Conservation (phyloP, 1,139 yeast genomes). For the Lodderomyces parapsilosis region DNA sequence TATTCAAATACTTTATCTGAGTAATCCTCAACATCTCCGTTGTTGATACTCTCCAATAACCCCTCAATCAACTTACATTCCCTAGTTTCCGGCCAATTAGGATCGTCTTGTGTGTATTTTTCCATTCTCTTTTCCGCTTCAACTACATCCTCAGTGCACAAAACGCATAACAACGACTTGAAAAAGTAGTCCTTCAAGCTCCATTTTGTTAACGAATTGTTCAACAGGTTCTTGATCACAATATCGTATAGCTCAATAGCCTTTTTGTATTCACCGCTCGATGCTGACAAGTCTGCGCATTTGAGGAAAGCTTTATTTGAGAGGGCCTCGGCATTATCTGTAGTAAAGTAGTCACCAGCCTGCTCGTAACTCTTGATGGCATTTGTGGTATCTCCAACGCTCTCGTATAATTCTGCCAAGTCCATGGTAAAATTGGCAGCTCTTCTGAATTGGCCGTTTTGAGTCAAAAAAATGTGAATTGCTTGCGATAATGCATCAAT, state of each 20-base stretch:
- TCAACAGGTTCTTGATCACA: slow-evolving; percentile 72
- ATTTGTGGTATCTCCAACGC: slow-evolving; percentile 58
- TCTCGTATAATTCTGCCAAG: slow-evolving; percentile 82
- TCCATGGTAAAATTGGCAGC: slow-evolving; percentile 95
- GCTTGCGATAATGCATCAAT: slow-evolving; percentile 76
- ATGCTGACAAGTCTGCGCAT: slow-evolving; percentile 88
- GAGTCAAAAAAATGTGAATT: slow-evolving; percentile 72
- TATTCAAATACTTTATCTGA: slow-evolving; percentile 76
- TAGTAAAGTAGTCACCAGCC: slow-evolving; percentile 94
- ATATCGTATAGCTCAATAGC: slow-evolving; percentile 78
- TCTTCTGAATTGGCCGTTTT: slow-evolving; percentile 91
- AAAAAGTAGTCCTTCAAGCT: slow-evolving; percentile 87
- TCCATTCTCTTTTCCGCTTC: slow-evolving; percentile 77
- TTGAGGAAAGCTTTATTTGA: slow-evolving; percentile 85
- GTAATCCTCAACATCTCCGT: slow-evolving; percentile 77
- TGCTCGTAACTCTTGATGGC: slow-evolving; percentile 83
- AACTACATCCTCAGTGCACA: slow-evolving; percentile 81
- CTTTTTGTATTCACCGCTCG: slow-evolving; percentile 64
- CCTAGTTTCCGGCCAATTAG: slow-evolving; percentile 73
- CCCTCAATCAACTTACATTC: slow-evolving; percentile 70
- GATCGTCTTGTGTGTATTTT: slow-evolving; percentile 69
- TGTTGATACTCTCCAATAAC: slow-evolving; percentile 67
- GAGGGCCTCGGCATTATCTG: slow-evolving; percentile 91
- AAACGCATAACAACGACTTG: slow-evolving; percentile 76
- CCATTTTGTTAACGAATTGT: slow-evolving; percentile 82